phyloP scores from a whole-genome alignment of 164 flowering plant genomes.

The Aristolochia contorta region DNA sequence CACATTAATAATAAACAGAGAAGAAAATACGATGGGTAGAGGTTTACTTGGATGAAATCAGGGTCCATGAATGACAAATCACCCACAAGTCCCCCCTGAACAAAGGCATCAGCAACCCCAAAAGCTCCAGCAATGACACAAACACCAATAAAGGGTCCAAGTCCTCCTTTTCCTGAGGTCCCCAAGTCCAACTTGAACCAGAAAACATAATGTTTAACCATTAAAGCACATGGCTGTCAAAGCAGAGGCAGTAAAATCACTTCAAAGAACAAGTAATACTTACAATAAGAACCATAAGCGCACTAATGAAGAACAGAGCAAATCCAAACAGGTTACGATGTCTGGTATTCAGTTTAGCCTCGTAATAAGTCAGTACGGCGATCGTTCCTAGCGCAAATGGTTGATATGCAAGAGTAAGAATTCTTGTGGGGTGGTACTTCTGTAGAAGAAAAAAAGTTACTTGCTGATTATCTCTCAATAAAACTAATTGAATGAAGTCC shows the following conservation, averaged over 20 bases:
- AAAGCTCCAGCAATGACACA: slow-evolving; percentile 44
- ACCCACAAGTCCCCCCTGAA: slow-evolving; percentile 79
- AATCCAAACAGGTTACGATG: slow-evolving; percentile 42
- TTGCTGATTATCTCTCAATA: not conserved
- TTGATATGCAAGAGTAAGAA: slow-evolving; percentile 36
- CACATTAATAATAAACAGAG: not conserved
- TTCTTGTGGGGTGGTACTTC: slow-evolving; percentile 33
- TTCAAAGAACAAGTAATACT: slow-evolving; percentile 15
- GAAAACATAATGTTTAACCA: too few species aligned
- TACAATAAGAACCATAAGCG: slow-evolving; percentile 48
- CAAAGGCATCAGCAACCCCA: slow-evolving; percentile 75
- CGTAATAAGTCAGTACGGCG: slow-evolving; percentile 25
- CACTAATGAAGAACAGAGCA: slow-evolving; percentile 42
- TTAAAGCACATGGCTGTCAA: not conserved
- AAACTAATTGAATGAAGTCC: too few species aligned
- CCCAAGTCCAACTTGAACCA: slow-evolving; percentile 51
- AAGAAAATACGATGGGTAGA: too few species aligned
- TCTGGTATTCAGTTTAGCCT: slow-evolving; percentile 36
- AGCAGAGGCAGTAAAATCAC: not conserved
- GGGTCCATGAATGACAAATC: slow-evolving; percentile 74
- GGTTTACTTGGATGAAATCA: slow-evolving; percentile 50
- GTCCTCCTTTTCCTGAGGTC: slow-evolving; percentile 66
- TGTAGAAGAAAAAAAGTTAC: slow-evolving; percentile 8
- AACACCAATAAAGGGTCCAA: slow-evolving; percentile 49
- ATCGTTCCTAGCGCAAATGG: slow-evolving; percentile 33